phyloP scores from a whole-genome alignment of 345 rosid genomes.

The Brassica nigra region DNA sequence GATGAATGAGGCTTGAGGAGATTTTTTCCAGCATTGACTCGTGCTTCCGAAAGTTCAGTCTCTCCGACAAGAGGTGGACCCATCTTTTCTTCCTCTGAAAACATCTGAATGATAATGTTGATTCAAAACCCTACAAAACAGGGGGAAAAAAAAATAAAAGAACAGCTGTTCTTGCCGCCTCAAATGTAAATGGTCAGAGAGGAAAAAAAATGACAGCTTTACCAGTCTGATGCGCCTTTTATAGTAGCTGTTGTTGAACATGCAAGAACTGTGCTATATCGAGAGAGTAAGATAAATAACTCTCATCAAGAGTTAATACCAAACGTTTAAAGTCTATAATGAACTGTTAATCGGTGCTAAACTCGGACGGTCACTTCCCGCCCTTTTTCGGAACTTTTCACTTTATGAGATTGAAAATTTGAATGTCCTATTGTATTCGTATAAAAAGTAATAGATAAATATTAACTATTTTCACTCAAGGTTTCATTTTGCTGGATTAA shows the following conservation, averaged over 20 bases:
- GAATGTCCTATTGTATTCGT: neutral
- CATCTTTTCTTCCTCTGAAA: constrained; percentile 42
- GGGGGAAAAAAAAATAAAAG: too few species aligned
- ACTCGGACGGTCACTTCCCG: neutral
- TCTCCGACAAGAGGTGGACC: constrained; percentile 44
- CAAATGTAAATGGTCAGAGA: constrained; percentile 12
- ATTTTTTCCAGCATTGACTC: constrained; percentile 54
- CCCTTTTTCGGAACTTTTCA: neutral
- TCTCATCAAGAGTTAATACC: neutral
- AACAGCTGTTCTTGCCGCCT: constrained; percentile 8
- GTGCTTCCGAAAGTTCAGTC: constrained; percentile 48
- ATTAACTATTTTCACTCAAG: neutral
- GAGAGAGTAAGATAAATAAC: neutral
- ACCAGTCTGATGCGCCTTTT: constrained; percentile 10
- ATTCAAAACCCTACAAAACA: constrained; percentile 35
- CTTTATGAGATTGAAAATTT: neutral
- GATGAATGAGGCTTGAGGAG: constrained; percentile 58
- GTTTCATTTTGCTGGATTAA: neutral
- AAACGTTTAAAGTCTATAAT: neutral
- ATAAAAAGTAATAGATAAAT: neutral
- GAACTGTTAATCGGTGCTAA: neutral
- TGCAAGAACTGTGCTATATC: constrained; percentile 19
- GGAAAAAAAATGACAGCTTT: neutral
- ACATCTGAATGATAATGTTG: neutral
- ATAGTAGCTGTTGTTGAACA: constrained; percentile 22